These are phyloP conservation scores for Fusarium albidum DNA, from an alignment of 2,329 filamentous ascomycete genomes.

Conservation along the genomic window DNA sequence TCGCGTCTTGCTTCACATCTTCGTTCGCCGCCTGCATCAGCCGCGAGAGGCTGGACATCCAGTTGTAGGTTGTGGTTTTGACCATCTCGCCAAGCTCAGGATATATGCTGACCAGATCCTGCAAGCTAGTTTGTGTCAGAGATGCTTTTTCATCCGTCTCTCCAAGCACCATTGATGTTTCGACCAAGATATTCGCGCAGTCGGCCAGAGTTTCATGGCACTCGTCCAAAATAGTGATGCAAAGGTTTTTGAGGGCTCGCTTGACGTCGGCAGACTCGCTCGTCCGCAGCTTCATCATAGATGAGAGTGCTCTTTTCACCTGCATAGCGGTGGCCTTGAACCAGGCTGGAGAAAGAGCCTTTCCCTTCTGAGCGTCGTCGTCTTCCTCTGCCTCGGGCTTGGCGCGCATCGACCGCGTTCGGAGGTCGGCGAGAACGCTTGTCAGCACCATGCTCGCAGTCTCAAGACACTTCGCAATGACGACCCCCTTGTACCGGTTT, in stretches of 20 bases:
- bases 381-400: slow-evolving; percentile 42
- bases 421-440: slow-evolving; percentile 66
- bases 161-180: slow-evolving; percentile 79
- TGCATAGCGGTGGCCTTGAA: slow-evolving; percentile 81
- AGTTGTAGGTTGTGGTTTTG: slow-evolving; percentile 78
- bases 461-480: slow-evolving; percentile 70
- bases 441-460: slow-evolving; percentile 64
- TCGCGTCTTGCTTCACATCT: slow-evolving; percentile 72
- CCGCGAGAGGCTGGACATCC: slow-evolving; percentile 82
- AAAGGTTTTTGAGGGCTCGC: slow-evolving; percentile 72
- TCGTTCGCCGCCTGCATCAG: slow-evolving; percentile 88
- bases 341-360: slow-evolving; percentile 68
- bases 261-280: slow-evolving; percentile 76
- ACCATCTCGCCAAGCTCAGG: slow-evolving; percentile 68
- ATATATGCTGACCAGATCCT: slow-evolving; percentile 70
- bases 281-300: slow-evolving; percentile 76
- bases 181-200: slow-evolving; percentile 76
- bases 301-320: slow-evolving; percentile 82
- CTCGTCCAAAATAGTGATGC: slow-evolving; percentile 77
- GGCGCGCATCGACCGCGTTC: slow-evolving; percentile 56
- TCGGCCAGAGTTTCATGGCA: slow-evolving; percentile 78
- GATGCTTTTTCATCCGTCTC: slow-evolving; percentile 53
- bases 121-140: slow-evolving; percentile 59
- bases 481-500: slow-evolving; percentile 61
- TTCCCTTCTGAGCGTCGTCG: slow-evolving; percentile 37